Conservation (phyloP, 495 filamentous ascomycete species). For the Penicillium samsonianum region DNA sequence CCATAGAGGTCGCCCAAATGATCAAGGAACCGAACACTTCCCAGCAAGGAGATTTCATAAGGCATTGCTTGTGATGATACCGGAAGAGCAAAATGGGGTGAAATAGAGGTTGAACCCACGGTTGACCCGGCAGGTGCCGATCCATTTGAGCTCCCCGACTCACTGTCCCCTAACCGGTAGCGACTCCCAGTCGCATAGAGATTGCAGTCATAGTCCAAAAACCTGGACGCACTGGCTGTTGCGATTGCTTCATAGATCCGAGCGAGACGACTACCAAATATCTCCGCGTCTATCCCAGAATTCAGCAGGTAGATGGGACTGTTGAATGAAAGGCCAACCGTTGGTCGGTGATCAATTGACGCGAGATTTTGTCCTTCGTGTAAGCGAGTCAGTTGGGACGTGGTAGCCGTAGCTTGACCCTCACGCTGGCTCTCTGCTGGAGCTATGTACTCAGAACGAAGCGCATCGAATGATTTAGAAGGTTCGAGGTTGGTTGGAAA, state of each 20-base stretch:
- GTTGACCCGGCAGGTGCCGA: neutral
- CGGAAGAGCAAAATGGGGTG: neutral
- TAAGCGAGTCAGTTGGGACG: neutral
- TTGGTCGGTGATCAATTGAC: neutral
- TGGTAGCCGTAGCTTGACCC: neutral
- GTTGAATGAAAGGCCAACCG: slow-evolving; percentile 5
- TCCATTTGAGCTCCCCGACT: slow-evolving; percentile 3
- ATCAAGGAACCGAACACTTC: slow-evolving; percentile 28
- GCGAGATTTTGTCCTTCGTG: neutral
- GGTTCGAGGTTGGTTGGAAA: neutral
- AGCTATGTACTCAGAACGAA: neutral
- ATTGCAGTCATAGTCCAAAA: slow-evolving; percentile 27
- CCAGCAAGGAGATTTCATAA: slow-evolving; percentile 20
- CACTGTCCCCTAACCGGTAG: slow-evolving; percentile 20
- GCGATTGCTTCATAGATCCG: slow-evolving; percentile 27
- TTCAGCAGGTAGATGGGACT: slow-evolving; percentile 31
- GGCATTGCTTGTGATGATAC: neutral
- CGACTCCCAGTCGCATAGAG: slow-evolving; percentile 18
- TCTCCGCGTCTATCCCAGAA: slow-evolving; percentile 22
- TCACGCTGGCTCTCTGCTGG: neutral
- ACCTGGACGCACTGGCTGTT: slow-evolving; percentile 25
- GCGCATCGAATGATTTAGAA: neutral
- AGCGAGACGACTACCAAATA: slow-evolving; percentile 21
- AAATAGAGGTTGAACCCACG: neutral
- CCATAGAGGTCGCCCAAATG: slow-evolving; percentile 32